Base-by-base conservation (phyloP, 108 stramenopile species). In the Schizochytrium sp. region DNA sequence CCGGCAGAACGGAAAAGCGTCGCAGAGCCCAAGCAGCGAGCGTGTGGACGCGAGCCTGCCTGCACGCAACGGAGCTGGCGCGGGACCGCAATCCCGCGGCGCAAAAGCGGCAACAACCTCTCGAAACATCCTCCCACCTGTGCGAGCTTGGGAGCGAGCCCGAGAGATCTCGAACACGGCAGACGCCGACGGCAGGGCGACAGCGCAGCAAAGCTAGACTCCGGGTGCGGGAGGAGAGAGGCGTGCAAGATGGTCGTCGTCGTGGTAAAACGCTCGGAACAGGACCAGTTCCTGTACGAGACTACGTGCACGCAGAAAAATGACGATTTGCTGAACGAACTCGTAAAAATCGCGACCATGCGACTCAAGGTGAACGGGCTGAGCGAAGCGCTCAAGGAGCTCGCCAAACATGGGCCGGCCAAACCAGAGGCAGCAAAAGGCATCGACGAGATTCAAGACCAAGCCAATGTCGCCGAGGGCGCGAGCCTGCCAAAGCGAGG, bases 221-320 rank as follows among this genome's bases (percentile, higher is more conserved):
- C 0, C 34, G 34, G 34, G 34, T 59, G 58, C 2, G n/a, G 58
- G 2, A 59, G 58, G 19, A n/a, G 0, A 1, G 21, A 59, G 21
- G 58, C 16, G 72, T 18, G 72, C 23, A 87, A 89, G 72, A 95
- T 95, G 95, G 95, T 95, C 2, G 91, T 95, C 34, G 90, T 95
- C 72, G 90, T 91, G 88, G 90, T 95, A 29, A 95, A 95, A 87
- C 90, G 89, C 21, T 60, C 90, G 19, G 89, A 91, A 47, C 88
- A 89, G 51, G 96, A 97, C 60, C 87, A 90, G 45, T 97, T 97
- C 58, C 91, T 97, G 34, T 95, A 91, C 88, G 96, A 97, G 89
- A 94, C 96, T 6, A 94, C 94, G 19, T 59, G 90, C 34, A 87
- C 88, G 10, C 92, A 93, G 28, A 71, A 72, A 28, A 93, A 94